Evolutionary conservation across 2,329 filamentous ascomycete genomes (phyloP).

Genomic region (Pseudomassariella vexata): DNA sequence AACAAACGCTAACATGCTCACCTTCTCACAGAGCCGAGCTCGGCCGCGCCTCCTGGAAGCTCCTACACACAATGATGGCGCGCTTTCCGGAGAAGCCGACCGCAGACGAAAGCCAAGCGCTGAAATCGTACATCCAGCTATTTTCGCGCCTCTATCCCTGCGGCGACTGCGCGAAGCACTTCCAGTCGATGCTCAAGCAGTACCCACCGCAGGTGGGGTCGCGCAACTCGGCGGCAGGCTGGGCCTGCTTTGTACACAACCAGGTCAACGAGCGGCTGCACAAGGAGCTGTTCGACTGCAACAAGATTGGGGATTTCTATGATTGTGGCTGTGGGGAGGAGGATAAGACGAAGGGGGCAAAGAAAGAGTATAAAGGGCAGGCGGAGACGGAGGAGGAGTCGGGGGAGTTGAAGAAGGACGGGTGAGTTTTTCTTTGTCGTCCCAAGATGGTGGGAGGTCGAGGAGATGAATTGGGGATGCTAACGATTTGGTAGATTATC

Average conservation of each 20-base stretch:
- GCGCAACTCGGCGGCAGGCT: constrained; percentile 58
- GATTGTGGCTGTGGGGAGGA: constrained; percentile 68
- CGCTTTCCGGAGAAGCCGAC: constrained; percentile 63
- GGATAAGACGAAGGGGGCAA: constrained; percentile 36
- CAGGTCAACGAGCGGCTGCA: constrained; percentile 58
- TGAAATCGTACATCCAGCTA: constrained; percentile 60
- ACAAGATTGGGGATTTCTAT: constrained; percentile 64
- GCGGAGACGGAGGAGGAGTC: constrained; percentile 20
- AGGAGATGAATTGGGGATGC: constrained; percentile 19
- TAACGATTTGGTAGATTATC: no score
- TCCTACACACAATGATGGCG: constrained; percentile 66
- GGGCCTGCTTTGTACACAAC: constrained; percentile 65
- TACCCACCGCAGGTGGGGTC: constrained; percentile 62
- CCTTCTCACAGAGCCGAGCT: constrained; percentile 49
- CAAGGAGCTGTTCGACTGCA: constrained; percentile 60
- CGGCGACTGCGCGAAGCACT: constrained; percentile 64
- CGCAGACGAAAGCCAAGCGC: constrained; percentile 54
- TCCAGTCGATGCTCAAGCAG: constrained; percentile 54
- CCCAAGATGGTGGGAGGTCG: constrained; percentile 17
- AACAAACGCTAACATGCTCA: no score
- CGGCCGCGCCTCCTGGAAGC: constrained; percentile 63
- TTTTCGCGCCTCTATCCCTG: constrained; percentile 67
- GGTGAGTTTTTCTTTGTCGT: constrained; percentile 3
- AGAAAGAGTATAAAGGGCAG: no score
- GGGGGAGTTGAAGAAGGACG: constrained; percentile 21